A percentile compares a stretch with the other conserved stretches of the same genome.
phyloP scores from a whole-genome alignment of 1,284 basidiomycete species.

The Ustilago trichophora region DNA sequence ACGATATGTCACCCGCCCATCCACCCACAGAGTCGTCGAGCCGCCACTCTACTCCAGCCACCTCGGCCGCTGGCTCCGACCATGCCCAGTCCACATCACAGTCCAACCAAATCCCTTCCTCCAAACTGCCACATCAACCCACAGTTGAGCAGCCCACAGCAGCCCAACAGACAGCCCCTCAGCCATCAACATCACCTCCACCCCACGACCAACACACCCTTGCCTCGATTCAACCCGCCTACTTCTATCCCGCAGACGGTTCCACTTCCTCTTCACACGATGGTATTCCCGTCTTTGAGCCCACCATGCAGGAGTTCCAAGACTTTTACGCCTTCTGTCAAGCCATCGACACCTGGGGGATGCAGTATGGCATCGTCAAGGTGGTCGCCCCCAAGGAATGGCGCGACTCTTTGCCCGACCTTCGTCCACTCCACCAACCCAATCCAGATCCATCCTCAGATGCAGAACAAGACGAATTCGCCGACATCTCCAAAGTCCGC shows the following conservation, averaged over 20 bases:
- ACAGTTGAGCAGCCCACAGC: too few species aligned
- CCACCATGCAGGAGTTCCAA: conserved; percentile 62
- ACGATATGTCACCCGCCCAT: conserved; percentile 24
- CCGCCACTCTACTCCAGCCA: conserved; percentile 45
- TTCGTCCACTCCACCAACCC: conserved; percentile 30
- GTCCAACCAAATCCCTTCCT: not conserved
- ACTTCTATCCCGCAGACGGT: conserved; percentile 58
- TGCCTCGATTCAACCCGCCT: conserved; percentile 55
- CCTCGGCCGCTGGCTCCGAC: conserved; percentile 38
- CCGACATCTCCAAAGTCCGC: conserved; percentile 52
- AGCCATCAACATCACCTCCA: conserved; percentile 1
- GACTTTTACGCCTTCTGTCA: conserved; percentile 64
- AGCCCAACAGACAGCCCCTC: too few species aligned
- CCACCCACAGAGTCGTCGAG: conserved; percentile 34
- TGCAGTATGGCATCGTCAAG: conserved; percentile 64
- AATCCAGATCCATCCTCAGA: not conserved
- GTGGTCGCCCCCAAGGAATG: conserved; percentile 62
- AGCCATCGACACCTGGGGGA: conserved; percentile 64
- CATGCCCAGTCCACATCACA: conserved; percentile 9
- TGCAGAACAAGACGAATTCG: conserved; percentile 12
- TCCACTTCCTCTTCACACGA: conserved; percentile 28
- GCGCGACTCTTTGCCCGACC: conserved; percentile 54
- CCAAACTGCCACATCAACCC: not conserved
- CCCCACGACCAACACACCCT: conserved; percentile 26
- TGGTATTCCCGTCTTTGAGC: conserved; percentile 65